Evolutionary conservation across 2,329 filamentous ascomycete genomes (phyloP).

Genomic region (Colletotrichum orchidophilum): DNA sequence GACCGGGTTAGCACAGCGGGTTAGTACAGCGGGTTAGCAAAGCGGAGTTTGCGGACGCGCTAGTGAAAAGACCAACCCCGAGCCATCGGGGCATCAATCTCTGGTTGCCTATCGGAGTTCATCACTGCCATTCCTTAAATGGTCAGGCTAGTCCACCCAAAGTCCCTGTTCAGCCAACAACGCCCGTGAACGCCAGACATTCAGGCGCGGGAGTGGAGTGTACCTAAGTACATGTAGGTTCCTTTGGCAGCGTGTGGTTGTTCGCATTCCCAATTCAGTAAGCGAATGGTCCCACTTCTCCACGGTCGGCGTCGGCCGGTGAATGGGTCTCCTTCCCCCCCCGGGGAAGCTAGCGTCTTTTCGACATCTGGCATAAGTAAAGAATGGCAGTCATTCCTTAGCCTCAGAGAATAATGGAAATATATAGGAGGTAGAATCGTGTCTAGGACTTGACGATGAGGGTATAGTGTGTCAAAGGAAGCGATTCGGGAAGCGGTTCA

Average conservation of each 20-base stretch:
- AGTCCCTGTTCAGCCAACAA: not conserved
- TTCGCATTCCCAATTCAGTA: conserved; percentile 25
- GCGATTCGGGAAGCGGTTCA: too few species aligned
- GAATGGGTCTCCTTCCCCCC: not conserved
- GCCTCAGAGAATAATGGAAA: not conserved
- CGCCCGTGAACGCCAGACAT: not conserved
- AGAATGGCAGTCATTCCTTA: not conserved
- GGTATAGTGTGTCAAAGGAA: not conserved
- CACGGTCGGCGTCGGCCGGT: not conserved
- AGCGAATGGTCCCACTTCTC: conserved; percentile 6
- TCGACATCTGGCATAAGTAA: not conserved
- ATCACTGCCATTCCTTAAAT: not conserved
- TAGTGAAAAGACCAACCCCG: not conserved
- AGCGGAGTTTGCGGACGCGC: not conserved
- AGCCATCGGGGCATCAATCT: not conserved
- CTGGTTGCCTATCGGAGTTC: not conserved
- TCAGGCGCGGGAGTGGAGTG: not conserved
- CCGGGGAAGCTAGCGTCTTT: not conserved
- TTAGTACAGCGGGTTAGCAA: not conserved
- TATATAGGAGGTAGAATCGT: too few species aligned
- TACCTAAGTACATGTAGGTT: too few species aligned
- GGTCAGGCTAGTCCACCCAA: not conserved
- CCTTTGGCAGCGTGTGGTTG: not conserved
- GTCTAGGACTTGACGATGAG: too few species aligned
- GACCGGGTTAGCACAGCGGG: not conserved